Evolutionary conservation across 768 basidiomycete species (phyloP), one percentile per base, ranked within the genome.

Genomic region (Trametes sanguinea): DNA sequence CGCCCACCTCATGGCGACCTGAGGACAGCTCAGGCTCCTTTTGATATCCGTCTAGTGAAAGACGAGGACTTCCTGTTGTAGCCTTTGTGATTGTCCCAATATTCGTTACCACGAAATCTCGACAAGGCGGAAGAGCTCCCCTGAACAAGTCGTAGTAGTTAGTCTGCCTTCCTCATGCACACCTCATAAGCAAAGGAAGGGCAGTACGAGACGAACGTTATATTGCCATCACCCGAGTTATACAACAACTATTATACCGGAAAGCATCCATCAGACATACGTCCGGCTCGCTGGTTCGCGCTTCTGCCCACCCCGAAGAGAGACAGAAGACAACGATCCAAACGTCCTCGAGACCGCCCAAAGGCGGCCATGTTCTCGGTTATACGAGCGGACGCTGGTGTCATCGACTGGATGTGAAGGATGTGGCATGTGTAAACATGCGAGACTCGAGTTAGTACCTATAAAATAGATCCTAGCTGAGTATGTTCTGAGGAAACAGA

Each of bases 401-500:
- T 76, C 75, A 76, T 76, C 75, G 67, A 70, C 68, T 73, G 72
- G 75, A 75, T 70, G 64, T 69, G 71, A 76, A 69, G 72, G 63
- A 72, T 69, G 73, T 69, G 75, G 74, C 75, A 76, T 73, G 72
- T 71, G 68, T 76, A 74, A 75, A 75, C 72, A 74, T 76, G 75
- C 75, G 68, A 76, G 73, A 76, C 75, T 74, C 75, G 69, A 75
- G 75, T 76, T 75, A 75, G 75, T 73, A 72, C 59, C 59, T 60
- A 60, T 60, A 60, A 53, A 60, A 60, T 60, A 60, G 59, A 60
- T 60, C 59, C 52, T 70, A 70, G 70, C 69, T 73, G 75, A 75
- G 74, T 75, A 76, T 76, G 73, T 73, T 76, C 75, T 76, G 51
- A 70, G 57, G 75, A 72, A 72, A 69, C 70, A 57, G 13, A 9